Evolutionary conservation across 1,284 basidiomycete species (phyloP), one percentile per base, ranked within the genome.

Genomic region (Irpex sp.): DNA sequence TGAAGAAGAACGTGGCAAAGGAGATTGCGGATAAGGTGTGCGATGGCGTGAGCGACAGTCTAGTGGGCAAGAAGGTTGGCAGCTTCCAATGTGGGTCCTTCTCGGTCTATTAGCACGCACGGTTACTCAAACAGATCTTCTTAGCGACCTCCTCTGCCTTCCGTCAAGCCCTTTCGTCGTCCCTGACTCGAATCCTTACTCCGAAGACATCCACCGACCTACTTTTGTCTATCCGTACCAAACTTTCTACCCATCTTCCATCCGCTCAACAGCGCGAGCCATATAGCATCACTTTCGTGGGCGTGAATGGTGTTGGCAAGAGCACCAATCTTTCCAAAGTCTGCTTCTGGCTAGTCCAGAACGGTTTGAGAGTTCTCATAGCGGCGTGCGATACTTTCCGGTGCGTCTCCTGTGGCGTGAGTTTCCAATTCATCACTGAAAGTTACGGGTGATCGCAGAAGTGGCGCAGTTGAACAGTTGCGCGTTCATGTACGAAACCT

Each of bases 251-350:
- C 0, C 86, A 90, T 2, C 74, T 90, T 43, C 76, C 87, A 0
- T 88, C 89, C 0, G 85, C 85, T 33, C 89, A 90, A 69, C 88
- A 88, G 70, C 87, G 92, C 13, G 80, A 89, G 68, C 96, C 95
- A 0, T 99, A 98, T 76, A 89, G 89, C 66, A 93, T 99, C 70
- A 91, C 95, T 0, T 99, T 99, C 74, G 96, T 99, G 51, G 97
- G 97, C n/a, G 97, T 99, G 58, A 99, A 99, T 73, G 97, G 97
- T 21, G 97, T 99, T 19, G 97, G 97, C 59, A 99, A 99, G 80
- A 97, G 95, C 69, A 99, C 97, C 4, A 99, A 98, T 75, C 78
- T 99, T 33, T 94, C 93, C 59, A 99, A 99, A 79, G 97, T 99
- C 57, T 97, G 95, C 77, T 99, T 99, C 79, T 99, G 97, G 97